phyloP scores from a whole-genome alignment of 192 early-diverging fungal genomes.

The Backusella circina region DNA sequence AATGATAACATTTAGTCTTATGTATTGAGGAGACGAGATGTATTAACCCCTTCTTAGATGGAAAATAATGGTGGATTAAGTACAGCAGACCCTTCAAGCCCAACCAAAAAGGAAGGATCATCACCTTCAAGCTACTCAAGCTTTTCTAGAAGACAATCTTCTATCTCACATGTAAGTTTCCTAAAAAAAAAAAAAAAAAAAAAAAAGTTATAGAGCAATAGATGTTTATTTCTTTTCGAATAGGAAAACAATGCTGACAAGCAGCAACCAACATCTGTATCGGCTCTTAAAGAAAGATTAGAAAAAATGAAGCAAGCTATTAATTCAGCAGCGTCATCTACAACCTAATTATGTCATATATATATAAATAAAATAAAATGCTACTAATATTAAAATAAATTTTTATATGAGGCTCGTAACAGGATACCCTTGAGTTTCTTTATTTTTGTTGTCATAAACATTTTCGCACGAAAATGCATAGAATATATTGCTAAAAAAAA shows the following conservation, averaged over 20 bases:
- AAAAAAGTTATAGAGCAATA: neutral
- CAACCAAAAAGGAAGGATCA: neutral
- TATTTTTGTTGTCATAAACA: too few relatives aligned
- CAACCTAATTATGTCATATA: neutral
- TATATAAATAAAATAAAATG: neutral
- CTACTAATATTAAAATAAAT: neutral
- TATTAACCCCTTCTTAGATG: neutral
- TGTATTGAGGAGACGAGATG: neutral
- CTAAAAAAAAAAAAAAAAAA: too few relatives aligned
- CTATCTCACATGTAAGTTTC: neutral
- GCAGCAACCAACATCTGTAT: slow-evolving; percentile 50
- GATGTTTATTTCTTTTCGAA: neutral
- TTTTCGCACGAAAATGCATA: too few relatives aligned
- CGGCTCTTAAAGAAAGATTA: slow-evolving; percentile 61
- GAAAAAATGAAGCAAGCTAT: slow-evolving; percentile 55
- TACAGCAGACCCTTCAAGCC: neutral
- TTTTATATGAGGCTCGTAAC: too few relatives aligned
- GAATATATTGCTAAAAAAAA: too few relatives aligned
- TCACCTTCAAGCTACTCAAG: neutral
- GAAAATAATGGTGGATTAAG: neutral
- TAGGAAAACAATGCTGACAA: slow-evolving; percentile 38
- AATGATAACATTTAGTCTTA: neutral
- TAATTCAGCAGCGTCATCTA: slow-evolving; percentile 21
- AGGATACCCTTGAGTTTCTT: too few relatives aligned
- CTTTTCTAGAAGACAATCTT: neutral